Conservation (phyloP, 257 asterid species). For the Solanum pinnatisectum region DNA sequence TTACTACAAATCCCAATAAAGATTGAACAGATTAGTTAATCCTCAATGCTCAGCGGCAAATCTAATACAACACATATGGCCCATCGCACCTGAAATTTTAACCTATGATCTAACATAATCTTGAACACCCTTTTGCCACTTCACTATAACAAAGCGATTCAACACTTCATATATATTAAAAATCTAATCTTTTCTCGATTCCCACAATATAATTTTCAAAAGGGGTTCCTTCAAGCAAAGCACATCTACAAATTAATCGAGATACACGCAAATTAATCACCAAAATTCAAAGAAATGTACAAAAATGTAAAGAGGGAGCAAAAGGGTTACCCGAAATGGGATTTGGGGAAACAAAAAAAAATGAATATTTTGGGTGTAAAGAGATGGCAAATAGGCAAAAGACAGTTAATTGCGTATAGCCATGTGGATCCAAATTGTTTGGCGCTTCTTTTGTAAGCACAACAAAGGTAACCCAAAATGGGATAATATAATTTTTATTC, state of each 20-base stretch:
- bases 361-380: not conserved
- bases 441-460: conserved; percentile 25
- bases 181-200: not conserved
- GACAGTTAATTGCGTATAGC: not conserved
- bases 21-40: not conserved
- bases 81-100: not conserved
- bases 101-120: not conserved
- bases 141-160: not conserved
- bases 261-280: fast-evolving
- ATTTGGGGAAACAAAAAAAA: not conserved
- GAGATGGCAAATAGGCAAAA: not conserved
- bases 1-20: not conserved
- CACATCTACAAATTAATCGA: not conserved
- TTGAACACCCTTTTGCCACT: not conserved
- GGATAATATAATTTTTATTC: not conserved
- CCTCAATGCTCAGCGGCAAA: not conserved
- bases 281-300: not conserved
- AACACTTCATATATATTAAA: not conserved
- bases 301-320: not conserved
- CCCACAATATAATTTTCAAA: not conserved
- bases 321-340: not conserved
- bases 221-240: not conserved
- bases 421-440: conserved; percentile 22
- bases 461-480: not conserved
- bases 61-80: not conserved